phyloP scores from a whole-genome alignment of 139 green algal genomes.

The Mesostigma viride region DNA sequence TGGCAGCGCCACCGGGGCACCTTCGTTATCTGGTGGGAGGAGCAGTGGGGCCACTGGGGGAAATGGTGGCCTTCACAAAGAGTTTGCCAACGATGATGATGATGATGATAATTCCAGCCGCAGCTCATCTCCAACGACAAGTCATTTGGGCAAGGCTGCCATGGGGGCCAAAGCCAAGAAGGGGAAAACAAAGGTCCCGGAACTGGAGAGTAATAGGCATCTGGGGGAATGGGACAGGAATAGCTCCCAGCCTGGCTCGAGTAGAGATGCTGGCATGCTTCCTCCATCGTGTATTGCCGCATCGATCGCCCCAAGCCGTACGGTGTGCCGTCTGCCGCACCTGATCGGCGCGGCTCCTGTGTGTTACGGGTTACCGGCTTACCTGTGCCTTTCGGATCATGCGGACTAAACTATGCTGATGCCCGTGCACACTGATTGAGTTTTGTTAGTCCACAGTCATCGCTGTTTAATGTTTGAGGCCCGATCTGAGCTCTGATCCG shows the following conservation, averaged over 20 bases:
- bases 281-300: conserved; percentile 5
- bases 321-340: conserved; percentile 56
- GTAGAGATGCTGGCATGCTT: not conserved
- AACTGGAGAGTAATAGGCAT: conserved; percentile 11
- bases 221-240: conserved; percentile 4
- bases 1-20: not conserved
- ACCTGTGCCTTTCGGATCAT: no score
- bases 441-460: no score
- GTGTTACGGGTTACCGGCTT: conserved; percentile 80
- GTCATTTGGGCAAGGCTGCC: no score
- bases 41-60: not conserved
- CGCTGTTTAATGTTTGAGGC: no score
- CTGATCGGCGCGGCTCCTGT: conserved; percentile 78
- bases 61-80: not conserved
- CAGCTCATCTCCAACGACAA: no score
- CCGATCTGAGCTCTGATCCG: no score
- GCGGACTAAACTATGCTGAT: no score
- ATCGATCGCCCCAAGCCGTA: conserved; percentile 38
- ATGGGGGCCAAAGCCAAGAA: not conserved
- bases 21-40: not conserved
- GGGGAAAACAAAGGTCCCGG: not conserved
- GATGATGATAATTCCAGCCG: no score
- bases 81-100: no score
- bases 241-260: not conserved
- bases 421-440: no score